A percentile compares a stretch with the other conserved stretches of the same genome.
Conservation (phyloP, 257 asterid species). For the Ehretia macrophylla region DNA sequence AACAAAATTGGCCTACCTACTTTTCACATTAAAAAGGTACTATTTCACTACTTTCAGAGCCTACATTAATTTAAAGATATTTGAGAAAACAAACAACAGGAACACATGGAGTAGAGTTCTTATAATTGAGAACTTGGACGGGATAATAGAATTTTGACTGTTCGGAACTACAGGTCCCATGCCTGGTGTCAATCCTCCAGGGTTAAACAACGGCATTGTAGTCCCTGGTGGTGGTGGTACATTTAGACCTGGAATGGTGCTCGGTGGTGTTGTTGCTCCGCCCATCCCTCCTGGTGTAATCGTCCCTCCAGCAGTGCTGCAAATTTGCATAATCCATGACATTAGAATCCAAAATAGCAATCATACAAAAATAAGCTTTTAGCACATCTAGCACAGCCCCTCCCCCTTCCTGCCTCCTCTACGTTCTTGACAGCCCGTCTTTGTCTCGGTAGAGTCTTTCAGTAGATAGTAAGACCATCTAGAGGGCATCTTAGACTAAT, state of each 20-base stretch:
- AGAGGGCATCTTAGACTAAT: too few species aligned
- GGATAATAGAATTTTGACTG: conserved; percentile 24
- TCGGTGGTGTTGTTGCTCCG: conserved; percentile 19
- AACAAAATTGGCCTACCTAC: conserved; percentile 44
- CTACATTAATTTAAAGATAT: conserved; percentile 20
- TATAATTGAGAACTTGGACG: conserved; percentile 6
- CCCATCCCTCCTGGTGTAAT: conserved; percentile 25
- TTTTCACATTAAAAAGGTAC: conserved; percentile 8
- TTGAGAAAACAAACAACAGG: conserved; percentile 23
- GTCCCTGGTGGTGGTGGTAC: conserved; percentile 41
- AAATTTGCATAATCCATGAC: conserved; percentile 8
- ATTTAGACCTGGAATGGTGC: conserved; percentile 18
- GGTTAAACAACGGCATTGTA: conserved; percentile 27
- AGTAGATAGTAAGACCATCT: too few species aligned
- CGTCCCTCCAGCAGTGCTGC: conserved; percentile 57
- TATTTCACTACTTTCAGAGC: conserved; percentile 9
- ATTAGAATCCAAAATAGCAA: not conserved
- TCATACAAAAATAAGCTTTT: too few species aligned
- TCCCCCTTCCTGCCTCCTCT: too few species aligned
- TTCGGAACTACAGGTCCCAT: conserved; percentile 26
- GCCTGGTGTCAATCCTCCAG: conserved; percentile 42
- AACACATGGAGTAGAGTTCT: conserved; percentile 10
- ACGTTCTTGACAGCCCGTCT: not conserved
- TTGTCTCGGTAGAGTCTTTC: too few species aligned
- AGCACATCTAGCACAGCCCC: not conserved